Conservation (phyloP, 148 eudicot genomes). For the Rheum nobile region DNA sequence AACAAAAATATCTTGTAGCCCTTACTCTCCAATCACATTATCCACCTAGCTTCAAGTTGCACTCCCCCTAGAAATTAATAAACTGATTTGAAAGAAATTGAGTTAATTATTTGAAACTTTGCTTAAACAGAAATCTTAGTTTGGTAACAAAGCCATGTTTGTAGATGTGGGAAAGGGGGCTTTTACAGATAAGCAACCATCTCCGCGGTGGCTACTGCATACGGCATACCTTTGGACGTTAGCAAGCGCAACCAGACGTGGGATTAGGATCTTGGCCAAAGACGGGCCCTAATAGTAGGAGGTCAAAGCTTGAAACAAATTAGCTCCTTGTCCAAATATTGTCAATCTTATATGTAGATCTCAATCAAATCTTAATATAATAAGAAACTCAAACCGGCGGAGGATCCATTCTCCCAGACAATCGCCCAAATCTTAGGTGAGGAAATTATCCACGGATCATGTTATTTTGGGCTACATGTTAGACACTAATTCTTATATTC, state of each 20-base stretch:
- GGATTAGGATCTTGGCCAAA: too few relatives aligned
- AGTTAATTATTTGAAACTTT: neutral
- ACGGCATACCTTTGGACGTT: too few relatives aligned
- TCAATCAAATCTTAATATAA: neutral
- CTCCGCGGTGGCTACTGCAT: too few relatives aligned
- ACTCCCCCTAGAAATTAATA: neutral
- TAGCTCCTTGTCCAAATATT: neutral
- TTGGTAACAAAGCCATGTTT: neutral
- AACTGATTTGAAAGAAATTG: too few relatives aligned
- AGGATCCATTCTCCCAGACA: neutral
- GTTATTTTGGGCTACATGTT: too few relatives aligned
- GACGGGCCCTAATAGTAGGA: too few relatives aligned
- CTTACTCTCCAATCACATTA: neutral
- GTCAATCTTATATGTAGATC: neutral
- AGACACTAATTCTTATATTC: too few relatives aligned
- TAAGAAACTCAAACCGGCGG: neutral
- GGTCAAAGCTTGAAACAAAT: neutral
- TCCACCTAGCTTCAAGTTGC: neutral
- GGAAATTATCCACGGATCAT: too few relatives aligned
- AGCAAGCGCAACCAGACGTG: too few relatives aligned
- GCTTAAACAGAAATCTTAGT: too few relatives aligned
- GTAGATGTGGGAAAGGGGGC: neutral
- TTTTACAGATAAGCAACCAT: neutral
- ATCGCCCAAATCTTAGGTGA: neutral
- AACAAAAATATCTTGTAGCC: neutral